These are phyloP conservation scores for Trypanosoma cruzi DNA, from an alignment of 208 protist species.

Conservation along the genomic window DNA sequence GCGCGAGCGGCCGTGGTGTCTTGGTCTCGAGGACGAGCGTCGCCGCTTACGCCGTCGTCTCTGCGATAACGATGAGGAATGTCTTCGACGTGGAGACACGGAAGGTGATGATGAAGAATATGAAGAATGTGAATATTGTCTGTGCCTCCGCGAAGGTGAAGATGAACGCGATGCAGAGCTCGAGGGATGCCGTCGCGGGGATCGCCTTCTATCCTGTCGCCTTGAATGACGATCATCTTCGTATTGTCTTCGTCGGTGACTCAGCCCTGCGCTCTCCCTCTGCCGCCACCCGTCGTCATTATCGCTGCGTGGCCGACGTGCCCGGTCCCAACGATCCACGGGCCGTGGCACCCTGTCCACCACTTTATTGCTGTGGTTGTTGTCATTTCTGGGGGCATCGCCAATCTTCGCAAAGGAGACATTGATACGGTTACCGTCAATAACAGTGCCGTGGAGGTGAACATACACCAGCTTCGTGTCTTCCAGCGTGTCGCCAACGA, in stretches of 20 bases:
- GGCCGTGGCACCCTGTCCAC: too few relatives aligned
- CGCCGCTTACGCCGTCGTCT: constrained; percentile 4
- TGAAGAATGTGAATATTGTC: not conserved
- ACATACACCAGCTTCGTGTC: constrained; percentile 47
- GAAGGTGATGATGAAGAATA: not conserved
- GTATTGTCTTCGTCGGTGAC: not conserved
- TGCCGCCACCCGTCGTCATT: not conserved
- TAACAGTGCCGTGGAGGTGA: constrained; percentile 37
- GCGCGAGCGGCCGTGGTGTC: constrained; percentile 7
- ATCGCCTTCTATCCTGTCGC: constrained; percentile 2
- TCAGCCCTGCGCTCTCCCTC: not conserved
- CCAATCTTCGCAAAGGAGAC: constrained; percentile 42
- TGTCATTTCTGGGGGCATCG: not conserved
- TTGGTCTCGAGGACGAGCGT: constrained; percentile 6
- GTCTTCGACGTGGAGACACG: not conserved
- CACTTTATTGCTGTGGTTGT: not conserved
- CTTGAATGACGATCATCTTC: not conserved
- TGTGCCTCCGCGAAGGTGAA: constrained; percentile 5
- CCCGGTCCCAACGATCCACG: not conserved
- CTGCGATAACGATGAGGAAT: not conserved
- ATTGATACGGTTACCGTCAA: constrained; percentile 44
- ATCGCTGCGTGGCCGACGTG: constrained; percentile 6
- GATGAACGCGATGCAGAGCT: constrained; percentile 20
- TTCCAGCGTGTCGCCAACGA: constrained; percentile 32
- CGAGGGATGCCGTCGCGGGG: constrained; percentile 1